A percentile compares a stretch with the other conserved stretches of the same genome.
phyloP scores from a whole-genome alignment of 2,329 filamentous ascomycete species.

The Ophiosphaerella narmari region DNA sequence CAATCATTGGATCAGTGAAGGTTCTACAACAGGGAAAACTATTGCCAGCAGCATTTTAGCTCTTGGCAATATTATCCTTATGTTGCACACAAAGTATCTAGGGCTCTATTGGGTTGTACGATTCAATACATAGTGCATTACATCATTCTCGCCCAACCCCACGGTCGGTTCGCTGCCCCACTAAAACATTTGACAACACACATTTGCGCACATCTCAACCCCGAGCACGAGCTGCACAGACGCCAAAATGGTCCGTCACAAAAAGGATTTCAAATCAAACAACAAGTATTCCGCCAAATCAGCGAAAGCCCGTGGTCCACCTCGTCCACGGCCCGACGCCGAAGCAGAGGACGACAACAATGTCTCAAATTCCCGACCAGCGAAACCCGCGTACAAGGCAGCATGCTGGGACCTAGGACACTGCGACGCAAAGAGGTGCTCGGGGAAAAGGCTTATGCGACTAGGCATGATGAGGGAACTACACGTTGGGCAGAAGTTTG shows the following conservation, averaged over 20 bases:
- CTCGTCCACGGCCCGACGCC: slow-evolving; percentile 43
- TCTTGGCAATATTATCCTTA: too few species aligned
- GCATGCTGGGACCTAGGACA: slow-evolving; percentile 98
- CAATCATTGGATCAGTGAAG: too few species aligned
- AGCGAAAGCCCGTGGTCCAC: slow-evolving; percentile 61
- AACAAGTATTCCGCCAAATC: slow-evolving; percentile 68
- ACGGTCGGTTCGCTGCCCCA: not conserved
- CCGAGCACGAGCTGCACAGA: not conserved
- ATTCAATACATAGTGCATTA: too few species aligned
- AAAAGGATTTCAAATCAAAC: slow-evolving; percentile 81
- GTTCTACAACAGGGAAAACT: too few species aligned
- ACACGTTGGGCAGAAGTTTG: slow-evolving; percentile 86
- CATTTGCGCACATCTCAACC: slow-evolving; percentile 1
- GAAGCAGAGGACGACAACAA: slow-evolving; percentile 29
- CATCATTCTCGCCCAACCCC: too few species aligned
- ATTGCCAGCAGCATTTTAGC: too few species aligned
- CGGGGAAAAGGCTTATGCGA: slow-evolving; percentile 90
- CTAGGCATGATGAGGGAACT: slow-evolving; percentile 93
- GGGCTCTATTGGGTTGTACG: too few species aligned
- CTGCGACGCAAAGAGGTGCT: slow-evolving; percentile 96
- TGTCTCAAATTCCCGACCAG: slow-evolving; percentile 35
- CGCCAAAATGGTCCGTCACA: slow-evolving; percentile 82
- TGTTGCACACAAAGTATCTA: too few species aligned
- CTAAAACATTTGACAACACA: slow-evolving; percentile 4
- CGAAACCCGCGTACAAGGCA: slow-evolving; percentile 75